Evolutionary conservation across 2,329 filamentous ascomycete genomes (phyloP), one percentile per base, ranked within the genome.

Genomic region (Diaporthe longicolla): DNA sequence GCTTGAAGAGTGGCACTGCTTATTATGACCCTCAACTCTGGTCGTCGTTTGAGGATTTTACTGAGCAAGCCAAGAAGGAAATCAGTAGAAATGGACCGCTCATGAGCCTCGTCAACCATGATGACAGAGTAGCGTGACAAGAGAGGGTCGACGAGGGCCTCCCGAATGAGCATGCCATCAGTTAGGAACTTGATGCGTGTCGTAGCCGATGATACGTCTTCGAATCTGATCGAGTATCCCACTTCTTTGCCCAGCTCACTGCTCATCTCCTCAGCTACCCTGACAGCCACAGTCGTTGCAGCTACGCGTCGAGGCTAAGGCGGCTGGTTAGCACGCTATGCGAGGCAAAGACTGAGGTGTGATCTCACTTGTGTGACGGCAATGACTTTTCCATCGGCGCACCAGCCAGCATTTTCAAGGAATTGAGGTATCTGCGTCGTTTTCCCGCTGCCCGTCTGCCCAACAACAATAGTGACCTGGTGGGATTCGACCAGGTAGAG

Each of bases 81-180:
- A 80, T 99, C 97, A 0, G 95, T 97, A 82, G 94, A 97, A 74
- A 98, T 89, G 65, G 95, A 98, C 71, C 97, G 89, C 83, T 98
- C 96, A 81, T 99, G 97, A 9, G 96, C 97, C 84, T 98, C 96
- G 81, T 99, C 97, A 10, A 99, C 93, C 95, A 99, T 98, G 78
- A 99, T 94, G 58, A 98, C 93, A 0, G 95, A 97, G 82, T 99
- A 99, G 15, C 95, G 90, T 26, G 94, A 97, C 48, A 99, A 85
- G 4, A 98, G 85, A 17, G 97, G 97, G 82, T 99, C 97, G 4
- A 98, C 94, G 6, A 99, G 88, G 37, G 96, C 97, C 84, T 99
- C 97, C 79, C 96, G 89, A 70, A 99, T 91, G 43, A 99, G 88
- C 65, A 99, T 87, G 0, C 96, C 96, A 84, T 99, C 97, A 0